Percentiles rank a stretch among this genome's conserved stretches.
Conservation (phyloP, 2,329 filamentous ascomycete genomes). For the Endoconidiophora polonica region DNA sequence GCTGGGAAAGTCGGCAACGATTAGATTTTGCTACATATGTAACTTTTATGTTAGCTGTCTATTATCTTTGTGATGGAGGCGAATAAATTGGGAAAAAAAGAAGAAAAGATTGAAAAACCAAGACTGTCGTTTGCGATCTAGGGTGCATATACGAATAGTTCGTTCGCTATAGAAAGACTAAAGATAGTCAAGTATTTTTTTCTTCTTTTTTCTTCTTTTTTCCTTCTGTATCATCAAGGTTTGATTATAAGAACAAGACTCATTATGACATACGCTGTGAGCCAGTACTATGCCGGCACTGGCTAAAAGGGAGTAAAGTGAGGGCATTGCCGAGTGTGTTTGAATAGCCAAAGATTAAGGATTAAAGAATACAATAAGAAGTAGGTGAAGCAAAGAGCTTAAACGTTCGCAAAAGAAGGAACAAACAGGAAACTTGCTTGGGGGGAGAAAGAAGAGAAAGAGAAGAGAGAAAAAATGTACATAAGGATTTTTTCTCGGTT, state of each 20-base stretch:
- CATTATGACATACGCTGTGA: slow-evolving; percentile 1
- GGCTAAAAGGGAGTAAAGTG: background rate
- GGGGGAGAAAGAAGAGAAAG: background rate
- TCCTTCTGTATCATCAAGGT: background rate
- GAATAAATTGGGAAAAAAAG: background rate
- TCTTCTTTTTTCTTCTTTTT: too few species aligned
- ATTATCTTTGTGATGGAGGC: background rate
- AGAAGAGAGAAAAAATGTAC: background rate
- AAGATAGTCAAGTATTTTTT: too few species aligned
- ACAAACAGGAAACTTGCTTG: slow-evolving; percentile 1
- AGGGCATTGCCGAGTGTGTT: background rate
- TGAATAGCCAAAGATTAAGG: background rate
- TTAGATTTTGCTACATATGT: background rate
- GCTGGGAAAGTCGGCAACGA: background rate
- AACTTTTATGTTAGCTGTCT: background rate
- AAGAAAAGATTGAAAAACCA: background rate
- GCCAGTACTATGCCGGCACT: slow-evolving; percentile 3
- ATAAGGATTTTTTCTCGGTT: background rate
- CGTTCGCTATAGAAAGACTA: too few species aligned
- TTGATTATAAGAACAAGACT: background rate
- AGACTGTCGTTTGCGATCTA: background rate
- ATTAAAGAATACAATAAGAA: slow-evolving; percentile 1
- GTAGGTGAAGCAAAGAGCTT: slow-evolving; percentile 1
- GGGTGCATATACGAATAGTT: too few species aligned
- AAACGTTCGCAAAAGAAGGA: background rate